Base-by-base conservation (phyloP, 768 basidiomycete species). In the Xerocomus spinulosus region DNA sequence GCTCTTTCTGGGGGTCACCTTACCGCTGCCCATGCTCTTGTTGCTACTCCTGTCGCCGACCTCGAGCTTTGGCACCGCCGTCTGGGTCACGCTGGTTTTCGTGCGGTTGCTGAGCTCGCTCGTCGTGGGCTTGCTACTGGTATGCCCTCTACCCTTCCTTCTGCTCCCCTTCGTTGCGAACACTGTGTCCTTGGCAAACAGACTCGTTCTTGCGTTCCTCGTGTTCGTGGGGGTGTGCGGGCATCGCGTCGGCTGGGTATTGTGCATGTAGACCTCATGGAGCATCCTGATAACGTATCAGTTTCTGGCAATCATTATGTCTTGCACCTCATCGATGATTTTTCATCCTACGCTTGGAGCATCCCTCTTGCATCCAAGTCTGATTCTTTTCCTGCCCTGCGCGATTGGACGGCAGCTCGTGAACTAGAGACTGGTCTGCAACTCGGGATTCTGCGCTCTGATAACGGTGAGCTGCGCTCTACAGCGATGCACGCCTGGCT, bases 171-270 rank as follows among this genome's bases (percentile, higher is more conserved):
- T 3, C 61, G 58, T 49, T 71, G 69, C 59, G 59, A 66, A 36
- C 51, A 53, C 24, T 73, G 72, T 44, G 59, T 72, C 29, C 60
- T 65, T 32, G 70, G 72, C 7, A 73, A 74, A 53, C 70, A 74
- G 68, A 64, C 58, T n/a, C 51, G 51, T 12, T 53, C 52, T 2
- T 53, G 63, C 10, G 63, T 73, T 13, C 69, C 70, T 0, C 66
- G 64, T 44, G 44, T 46, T 23, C 37, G 59, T 5, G 53, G 60
- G 42, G 68, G 62, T 15, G 45, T 52, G 36, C 60, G 59, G 42
- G 65, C 66, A 13, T 59, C 43, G 9, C 37, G 58, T 41, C 51
- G 42, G 36, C 46, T 69, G 38, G 68, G 62, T 35, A 61, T 45
- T 12, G 34, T 50, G 2, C 35, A 47, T 18, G 57, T 69, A 34